Evolutionary conservation across 768 basidiomycete species (phyloP).

Genomic region (Roridomyces roridus): DNA sequence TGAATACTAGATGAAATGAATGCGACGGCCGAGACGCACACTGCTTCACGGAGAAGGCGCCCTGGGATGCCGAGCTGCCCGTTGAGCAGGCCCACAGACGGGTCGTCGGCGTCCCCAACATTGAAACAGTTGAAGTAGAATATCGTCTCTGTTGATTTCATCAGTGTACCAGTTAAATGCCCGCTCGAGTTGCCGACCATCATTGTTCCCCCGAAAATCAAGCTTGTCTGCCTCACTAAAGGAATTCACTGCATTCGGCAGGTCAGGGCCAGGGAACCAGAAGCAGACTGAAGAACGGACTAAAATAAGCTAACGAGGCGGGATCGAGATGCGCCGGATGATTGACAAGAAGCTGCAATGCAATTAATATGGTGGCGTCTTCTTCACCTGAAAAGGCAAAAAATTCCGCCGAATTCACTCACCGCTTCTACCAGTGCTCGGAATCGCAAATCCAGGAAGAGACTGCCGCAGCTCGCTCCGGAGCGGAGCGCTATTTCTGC

Average conservation of each 20-base stretch:
- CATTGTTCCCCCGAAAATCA: slow-evolving; percentile 69
- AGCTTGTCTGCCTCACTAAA: slow-evolving; percentile 92
- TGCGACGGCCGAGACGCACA: slow-evolving; percentile 34
- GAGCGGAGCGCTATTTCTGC: slow-evolving; percentile 90
- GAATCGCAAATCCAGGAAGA: slow-evolving; percentile 89
- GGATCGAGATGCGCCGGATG: slow-evolving; percentile 87
- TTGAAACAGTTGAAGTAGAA: slow-evolving; percentile 94
- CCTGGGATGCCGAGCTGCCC: slow-evolving; percentile 88
- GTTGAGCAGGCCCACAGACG: slow-evolving; percentile 78
- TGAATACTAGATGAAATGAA: neutral
- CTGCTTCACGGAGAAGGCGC: slow-evolving; percentile 76
- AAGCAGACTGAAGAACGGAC: slow-evolving; percentile 35
- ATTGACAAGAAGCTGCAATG: slow-evolving; percentile 65
- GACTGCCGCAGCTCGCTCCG: slow-evolving; percentile 85
- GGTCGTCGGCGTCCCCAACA: slow-evolving; percentile 81
- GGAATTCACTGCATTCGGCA: slow-evolving; percentile 62
- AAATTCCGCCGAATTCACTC: no score
- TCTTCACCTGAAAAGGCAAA: no score
- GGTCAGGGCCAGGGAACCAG: slow-evolving; percentile 5
- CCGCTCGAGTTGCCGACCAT: slow-evolving; percentile 63
- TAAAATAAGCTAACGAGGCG: slow-evolving; percentile 85
- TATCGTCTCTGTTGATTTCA: slow-evolving; percentile 72
- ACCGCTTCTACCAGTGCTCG: slow-evolving; percentile 75
- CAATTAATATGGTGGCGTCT: slow-evolving; percentile 2
- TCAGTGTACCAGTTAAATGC: neutral